Base-by-base conservation (phyloP, 371 early-diverging fungal genomes). In the Synchytrium microbalum region DNA sequence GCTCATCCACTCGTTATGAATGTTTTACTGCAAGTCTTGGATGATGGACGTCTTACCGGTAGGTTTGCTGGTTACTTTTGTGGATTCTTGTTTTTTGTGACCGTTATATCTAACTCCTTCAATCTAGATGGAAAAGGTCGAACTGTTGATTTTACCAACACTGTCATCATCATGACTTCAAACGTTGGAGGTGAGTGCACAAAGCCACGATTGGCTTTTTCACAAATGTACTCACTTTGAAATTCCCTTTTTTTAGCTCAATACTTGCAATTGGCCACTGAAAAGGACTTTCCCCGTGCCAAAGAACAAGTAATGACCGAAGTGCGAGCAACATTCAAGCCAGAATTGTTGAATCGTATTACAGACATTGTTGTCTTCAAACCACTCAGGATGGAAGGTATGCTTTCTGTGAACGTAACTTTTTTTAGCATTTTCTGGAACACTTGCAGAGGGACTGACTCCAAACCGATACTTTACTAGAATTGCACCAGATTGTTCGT, bases 271-370 rank as follows among this genome's bases (percentile, higher is more conserved):
- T 19, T 24, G 25, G 25, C 19, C 56, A 8, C 16, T 24, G 30
- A 27, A 30, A 55, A 46, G 67, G 64, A 52, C 26, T 64, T 65
- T n/a, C 68, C 68, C 24, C 67, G 64, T 30, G 78, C 81, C 28
- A 73, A 74, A 63, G 70, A 68, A 5, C 62, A 64, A 5, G 84
- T 89, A 63, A 83, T 90, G 81, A 54, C 60, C 5, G 79, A 82
- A 58, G 82, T 89, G 51, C 78, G 81, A 56, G 64, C 66, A 27
- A 73, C 72, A 24, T 84, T 92, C 81, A 85, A 90, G 53, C 91
- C 92, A 14, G 92, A 92, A 70, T 78, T 93, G 62, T 76, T 93
- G 26, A 93, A 93, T 75, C 79, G 93, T 10, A 85, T 93, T 32
- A 91, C 91, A 62, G 88, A 88, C 63, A 83, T 91, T 59, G 79